Conservation (phyloP, 495 filamentous ascomycete species). For the Pseudotulostoma volvatum region DNA sequence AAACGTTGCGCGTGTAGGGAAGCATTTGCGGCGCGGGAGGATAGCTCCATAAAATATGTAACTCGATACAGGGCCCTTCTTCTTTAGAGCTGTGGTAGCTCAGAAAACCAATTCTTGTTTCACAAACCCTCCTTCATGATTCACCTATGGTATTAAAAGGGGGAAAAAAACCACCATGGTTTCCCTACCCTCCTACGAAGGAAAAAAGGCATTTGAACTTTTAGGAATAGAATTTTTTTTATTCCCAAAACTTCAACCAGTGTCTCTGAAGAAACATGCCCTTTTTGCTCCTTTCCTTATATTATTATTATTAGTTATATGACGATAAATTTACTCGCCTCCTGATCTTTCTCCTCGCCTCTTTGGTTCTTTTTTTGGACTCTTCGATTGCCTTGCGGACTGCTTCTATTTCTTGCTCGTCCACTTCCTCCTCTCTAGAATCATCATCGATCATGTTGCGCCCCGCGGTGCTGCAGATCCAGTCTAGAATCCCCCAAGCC, state of each 20-base stretch:
- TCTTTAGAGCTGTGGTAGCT: slow-evolving; percentile 22
- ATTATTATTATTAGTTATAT: no score
- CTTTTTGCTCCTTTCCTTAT: no score
- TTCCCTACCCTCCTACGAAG: no score
- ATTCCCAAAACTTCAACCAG: no score
- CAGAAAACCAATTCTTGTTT: slow-evolving; percentile 24
- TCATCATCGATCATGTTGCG: slow-evolving; percentile 32
- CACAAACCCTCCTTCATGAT: slow-evolving; percentile 20
- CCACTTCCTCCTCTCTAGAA: slow-evolving; percentile 10
- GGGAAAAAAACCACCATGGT: no score
- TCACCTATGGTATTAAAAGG: slow-evolving; percentile 17
- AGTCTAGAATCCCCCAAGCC: slow-evolving; percentile 64
- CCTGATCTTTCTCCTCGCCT: slow-evolving; percentile 5
- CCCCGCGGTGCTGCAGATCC: slow-evolving; percentile 51
- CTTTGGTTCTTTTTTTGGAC: slow-evolving; percentile 12
- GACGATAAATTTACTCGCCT: slow-evolving; percentile 5
- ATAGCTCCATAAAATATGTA: slow-evolving; percentile 28
- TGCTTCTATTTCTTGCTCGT: slow-evolving; percentile 11
- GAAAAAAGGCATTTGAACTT: no score
- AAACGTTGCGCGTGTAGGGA: slow-evolving; percentile 1
- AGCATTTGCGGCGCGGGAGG: slow-evolving; percentile 16
- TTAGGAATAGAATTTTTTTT: no score
- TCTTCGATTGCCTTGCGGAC: slow-evolving; percentile 14
- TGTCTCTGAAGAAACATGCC: no score
- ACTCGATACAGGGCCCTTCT: slow-evolving; percentile 23